phyloP scores from a whole-genome alignment of 2,329 filamentous ascomycete genomes.

The Malbranchea cinnamomea region DNA sequence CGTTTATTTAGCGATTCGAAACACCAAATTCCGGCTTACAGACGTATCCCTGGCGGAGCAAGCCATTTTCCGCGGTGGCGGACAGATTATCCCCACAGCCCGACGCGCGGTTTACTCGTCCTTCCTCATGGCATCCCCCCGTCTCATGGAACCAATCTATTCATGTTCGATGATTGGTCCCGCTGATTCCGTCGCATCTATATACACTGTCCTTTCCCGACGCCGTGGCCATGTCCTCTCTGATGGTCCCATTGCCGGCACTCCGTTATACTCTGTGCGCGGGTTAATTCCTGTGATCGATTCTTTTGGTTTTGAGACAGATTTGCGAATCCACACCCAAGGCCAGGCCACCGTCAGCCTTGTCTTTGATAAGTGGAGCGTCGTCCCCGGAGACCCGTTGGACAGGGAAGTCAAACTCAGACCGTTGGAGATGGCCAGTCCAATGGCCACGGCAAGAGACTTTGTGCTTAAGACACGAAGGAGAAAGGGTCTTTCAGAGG shows the following conservation, averaged over 20 bases:
- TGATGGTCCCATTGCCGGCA: constrained; percentile 89
- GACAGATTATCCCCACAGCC: constrained; percentile 92
- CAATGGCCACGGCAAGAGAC: constrained; percentile 81
- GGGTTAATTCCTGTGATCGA: constrained; percentile 93
- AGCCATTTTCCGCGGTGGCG: constrained; percentile 86
- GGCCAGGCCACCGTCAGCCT: constrained; percentile 80
- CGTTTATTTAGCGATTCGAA: constrained; percentile 56
- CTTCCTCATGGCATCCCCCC: constrained; percentile 91
- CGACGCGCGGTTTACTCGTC: constrained; percentile 87
- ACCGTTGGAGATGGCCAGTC: constrained; percentile 73
- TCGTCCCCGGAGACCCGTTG: constrained; percentile 88
- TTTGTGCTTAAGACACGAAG: constrained; percentile 93
- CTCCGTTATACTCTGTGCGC: constrained; percentile 80
- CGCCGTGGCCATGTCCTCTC: constrained; percentile 83
- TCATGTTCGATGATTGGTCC: constrained; percentile 84
- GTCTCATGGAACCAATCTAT: constrained; percentile 95
- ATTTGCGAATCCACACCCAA: constrained; percentile 89
- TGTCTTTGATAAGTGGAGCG: constrained; percentile 90
- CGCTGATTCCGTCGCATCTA: constrained; percentile 69
- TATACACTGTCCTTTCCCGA: constrained; percentile 84
- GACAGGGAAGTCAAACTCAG: constrained; percentile 71
- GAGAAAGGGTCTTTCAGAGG: constrained; percentile 86
- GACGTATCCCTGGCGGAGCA: constrained; percentile 76
- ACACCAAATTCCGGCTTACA: constrained; percentile 93
- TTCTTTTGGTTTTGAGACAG: constrained; percentile 94